A percentile compares a stretch with the other conserved stretches of the same genome.
Evolutionary conservation across 306 rosid species (phyloP).

Genomic region (Trifolium fragiferum): DNA sequence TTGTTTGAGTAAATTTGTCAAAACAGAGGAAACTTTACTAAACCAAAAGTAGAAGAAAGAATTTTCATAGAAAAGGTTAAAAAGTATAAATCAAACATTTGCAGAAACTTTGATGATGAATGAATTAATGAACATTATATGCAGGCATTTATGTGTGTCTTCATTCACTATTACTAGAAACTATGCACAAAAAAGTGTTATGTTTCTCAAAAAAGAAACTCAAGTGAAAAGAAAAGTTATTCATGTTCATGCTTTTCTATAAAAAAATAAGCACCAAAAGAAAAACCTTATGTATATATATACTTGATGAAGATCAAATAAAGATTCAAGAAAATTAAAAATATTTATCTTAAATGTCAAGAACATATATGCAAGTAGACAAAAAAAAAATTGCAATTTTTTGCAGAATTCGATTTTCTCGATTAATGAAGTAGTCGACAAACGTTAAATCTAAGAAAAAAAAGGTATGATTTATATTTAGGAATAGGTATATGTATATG

Average conservation of each 20-base stretch:
- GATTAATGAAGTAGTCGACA: neutral
- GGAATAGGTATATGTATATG: too few species aligned
- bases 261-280: neutral
- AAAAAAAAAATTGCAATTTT: neutral
- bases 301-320: slow-evolving; percentile 32
- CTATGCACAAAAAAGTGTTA: slow-evolving; percentile 43
- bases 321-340: slow-evolving; percentile 31
- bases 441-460: too few species aligned
- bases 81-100: slow-evolving; percentile 50
- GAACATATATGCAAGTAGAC: neutral
- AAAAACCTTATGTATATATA: neutral
- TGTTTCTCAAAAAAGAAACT: slow-evolving; percentile 39
- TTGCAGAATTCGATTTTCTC: slow-evolving; percentile 4
- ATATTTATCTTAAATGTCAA: slow-evolving; percentile 13
- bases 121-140: slow-evolving; percentile 38
- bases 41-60: slow-evolving; percentile 50
- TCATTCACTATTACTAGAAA: slow-evolving; percentile 38
- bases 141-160: slow-evolving; percentile 47
- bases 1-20: slow-evolving; percentile 40
- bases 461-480: too few species aligned
- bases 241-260: slow-evolving; percentile 4
- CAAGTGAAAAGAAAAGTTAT: slow-evolving; percentile 7
- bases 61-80: slow-evolving; percentile 45
- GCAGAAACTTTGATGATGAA: slow-evolving; percentile 46
- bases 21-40: slow-evolving; percentile 48